Evolutionary conservation across 192 early-diverging fungal species (phyloP), one percentile per base, ranked within the genome.

Genomic region (Chytriomyces confervae): DNA sequence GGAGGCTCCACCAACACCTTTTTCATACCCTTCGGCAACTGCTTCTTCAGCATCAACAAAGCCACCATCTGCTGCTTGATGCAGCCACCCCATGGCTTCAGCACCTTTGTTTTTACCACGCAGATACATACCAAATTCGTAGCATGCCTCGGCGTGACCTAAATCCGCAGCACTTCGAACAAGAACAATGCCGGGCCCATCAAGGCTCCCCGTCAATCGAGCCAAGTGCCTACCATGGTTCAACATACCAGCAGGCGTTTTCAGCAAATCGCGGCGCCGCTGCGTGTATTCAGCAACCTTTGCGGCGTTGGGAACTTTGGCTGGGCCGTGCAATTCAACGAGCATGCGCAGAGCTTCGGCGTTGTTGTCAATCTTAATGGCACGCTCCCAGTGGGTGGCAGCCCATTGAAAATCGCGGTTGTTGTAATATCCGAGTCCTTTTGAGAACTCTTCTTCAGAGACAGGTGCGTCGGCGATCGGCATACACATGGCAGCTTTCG

Each of bases 71-170:
- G 77, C 77, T 45, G 69, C 70, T 23, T 53, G 50, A 62, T 79
- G 77, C 69, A 79, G 60, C 77, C 77, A 79, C 0, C 45, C 63
- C 77, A 79, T 79, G 11, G 77, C 77, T 57, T 79, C 69, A n/a
- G 27, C 68, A 43, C 77, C 77, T 62, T 79, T 79, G 6, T 62
- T 62, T 27, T 62, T 64, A 20, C 63, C 69, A 20, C 77, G 36
- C 61, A 79, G 50, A 61, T 72, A 79, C 77, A 79, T 63, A 4
- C 77, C 77, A 79, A 79, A 79, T 62, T 79, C 77, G 50, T 50
- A 71, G 62, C 63, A 66, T 6, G 77, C 77, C 61, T 70, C 69
- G 10, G 69, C 50, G 62, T 73, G 76, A 8, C 69, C 69, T n/a
- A 29, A 10, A 79, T 79, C 77, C 9, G 77, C 77, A 20, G 77